Evolutionary conservation across 768 basidiomycete genomes (phyloP).

Genomic region (Boletus fagicola): DNA sequence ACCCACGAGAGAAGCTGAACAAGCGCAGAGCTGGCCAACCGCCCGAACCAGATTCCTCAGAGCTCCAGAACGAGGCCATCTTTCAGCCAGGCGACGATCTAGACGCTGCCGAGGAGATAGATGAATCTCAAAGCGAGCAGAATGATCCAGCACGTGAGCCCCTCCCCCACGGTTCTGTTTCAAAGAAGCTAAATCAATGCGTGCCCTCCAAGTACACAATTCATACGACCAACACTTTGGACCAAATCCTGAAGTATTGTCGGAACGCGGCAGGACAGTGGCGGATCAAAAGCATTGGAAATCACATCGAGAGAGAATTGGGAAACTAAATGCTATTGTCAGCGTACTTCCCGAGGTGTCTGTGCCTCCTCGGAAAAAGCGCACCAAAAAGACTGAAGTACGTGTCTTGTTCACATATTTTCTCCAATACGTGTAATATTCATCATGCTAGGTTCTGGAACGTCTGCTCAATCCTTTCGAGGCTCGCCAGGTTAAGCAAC

Average conservation of each 20-base stretch:
- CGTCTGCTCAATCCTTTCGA: conserved; percentile 56
- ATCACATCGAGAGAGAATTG: conserved; percentile 43
- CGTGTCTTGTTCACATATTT: conserved; percentile 8
- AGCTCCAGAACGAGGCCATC: not conserved
- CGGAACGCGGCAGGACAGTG: conserved; percentile 46
- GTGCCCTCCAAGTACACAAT: conserved; percentile 30
- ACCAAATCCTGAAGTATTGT: conserved; percentile 47
- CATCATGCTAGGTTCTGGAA: conserved; percentile 47
- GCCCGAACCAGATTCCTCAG: conserved; percentile 10
- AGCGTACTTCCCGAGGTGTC: conserved; percentile 44
- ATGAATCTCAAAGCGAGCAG: conserved; percentile 33
- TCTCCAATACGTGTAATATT: not conserved
- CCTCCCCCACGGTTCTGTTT: not conserved
- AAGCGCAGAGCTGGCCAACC: conserved; percentile 44
- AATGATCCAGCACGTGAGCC: conserved; percentile 18
- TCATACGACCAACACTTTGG: conserved; percentile 79
- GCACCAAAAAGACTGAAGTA: conserved; percentile 25
- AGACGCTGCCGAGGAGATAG: conserved; percentile 29
- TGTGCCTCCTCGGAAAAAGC: conserved; percentile 28
- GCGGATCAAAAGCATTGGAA: conserved; percentile 62
- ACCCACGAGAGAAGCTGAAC: conserved; percentile 62
- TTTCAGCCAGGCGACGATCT: conserved; percentile 21
- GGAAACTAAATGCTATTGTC: conserved; percentile 54
- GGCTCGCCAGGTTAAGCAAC: conserved; percentile 50
- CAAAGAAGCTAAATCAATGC: conserved; percentile 1